Evolutionary conservation across 139 green algal species (phyloP).

Genomic region (Astrephomene gubernaculifera): DNA sequence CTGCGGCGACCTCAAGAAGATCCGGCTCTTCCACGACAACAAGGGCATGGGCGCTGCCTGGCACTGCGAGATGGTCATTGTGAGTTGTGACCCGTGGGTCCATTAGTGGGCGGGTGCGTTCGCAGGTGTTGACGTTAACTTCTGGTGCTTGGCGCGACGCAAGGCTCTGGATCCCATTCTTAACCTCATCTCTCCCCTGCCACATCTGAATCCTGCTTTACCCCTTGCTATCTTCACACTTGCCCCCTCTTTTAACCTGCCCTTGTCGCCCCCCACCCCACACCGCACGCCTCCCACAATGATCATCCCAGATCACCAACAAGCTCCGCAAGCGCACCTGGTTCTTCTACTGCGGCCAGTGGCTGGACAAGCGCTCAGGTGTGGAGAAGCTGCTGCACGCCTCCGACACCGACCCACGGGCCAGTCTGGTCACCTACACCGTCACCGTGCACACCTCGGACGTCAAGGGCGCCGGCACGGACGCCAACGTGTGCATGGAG

Average conservation of each 20-base stretch:
- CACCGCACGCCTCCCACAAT: not conserved
- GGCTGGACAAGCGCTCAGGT: slow-evolving; percentile 60
- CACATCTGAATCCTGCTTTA: too few species aligned
- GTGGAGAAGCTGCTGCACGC: slow-evolving; percentile 62
- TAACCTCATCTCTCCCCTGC: too few species aligned
- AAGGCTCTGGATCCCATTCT: too few species aligned
- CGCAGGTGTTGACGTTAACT: too few species aligned
- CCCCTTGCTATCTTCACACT: not conserved
- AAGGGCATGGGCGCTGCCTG: slow-evolving; percentile 63
- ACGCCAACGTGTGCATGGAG: slow-evolving; percentile 69
- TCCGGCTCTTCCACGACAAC: slow-evolving; percentile 54
- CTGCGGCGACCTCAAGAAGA: slow-evolving; percentile 47
- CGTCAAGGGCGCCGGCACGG: slow-evolving; percentile 69
- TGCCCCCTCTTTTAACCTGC: not conserved
- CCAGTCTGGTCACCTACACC: slow-evolving; percentile 48
- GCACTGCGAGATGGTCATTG: slow-evolving; percentile 67
- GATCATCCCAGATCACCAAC: slow-evolving; percentile 41
- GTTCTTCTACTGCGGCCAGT: slow-evolving; percentile 65
- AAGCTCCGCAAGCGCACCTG: slow-evolving; percentile 5
- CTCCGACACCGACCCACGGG: slow-evolving; percentile 48
- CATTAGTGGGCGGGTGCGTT: not conserved
- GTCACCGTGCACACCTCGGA: slow-evolving; percentile 59
- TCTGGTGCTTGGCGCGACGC: too few species aligned
- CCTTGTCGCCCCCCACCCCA: not conserved
- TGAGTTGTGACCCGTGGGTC: slow-evolving; percentile 26